Percentiles rank a stretch among this genome's conserved stretches.
phyloP scores from a whole-genome alignment of 179 eudicot genomes.

The Nepenthes alata region DNA sequence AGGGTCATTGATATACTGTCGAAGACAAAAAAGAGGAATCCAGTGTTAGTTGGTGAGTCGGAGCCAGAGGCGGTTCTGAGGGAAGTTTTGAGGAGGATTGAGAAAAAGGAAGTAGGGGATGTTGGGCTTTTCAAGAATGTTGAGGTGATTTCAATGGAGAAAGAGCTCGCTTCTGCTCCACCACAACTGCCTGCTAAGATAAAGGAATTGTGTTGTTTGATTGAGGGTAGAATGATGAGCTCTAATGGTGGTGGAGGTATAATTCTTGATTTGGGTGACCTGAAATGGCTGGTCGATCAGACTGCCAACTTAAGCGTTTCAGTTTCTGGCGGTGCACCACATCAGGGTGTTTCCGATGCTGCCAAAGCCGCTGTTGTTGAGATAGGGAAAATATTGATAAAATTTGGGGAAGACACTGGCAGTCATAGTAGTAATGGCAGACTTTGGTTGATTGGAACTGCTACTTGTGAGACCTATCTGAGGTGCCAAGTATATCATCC shows the following conservation, averaged over 20 bases:
- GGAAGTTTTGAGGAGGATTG: slow-evolving; percentile 40
- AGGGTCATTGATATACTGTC: slow-evolving; percentile 41
- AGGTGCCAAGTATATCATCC: slow-evolving; percentile 84
- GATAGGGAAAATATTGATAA: slow-evolving; percentile 36
- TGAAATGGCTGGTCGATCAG: slow-evolving; percentile 75
- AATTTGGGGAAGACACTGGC: slow-evolving; percentile 16
- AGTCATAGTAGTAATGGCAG: slow-evolving; percentile 8
- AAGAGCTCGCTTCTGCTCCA: slow-evolving; percentile 27
- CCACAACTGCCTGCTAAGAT: slow-evolving; percentile 17
- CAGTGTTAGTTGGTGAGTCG: slow-evolving; percentile 60
- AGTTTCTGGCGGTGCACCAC: slow-evolving; percentile 8
- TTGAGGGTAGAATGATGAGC: slow-evolving; percentile 27
- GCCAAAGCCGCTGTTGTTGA: slow-evolving; percentile 49
- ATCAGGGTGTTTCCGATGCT: slow-evolving; percentile 34
- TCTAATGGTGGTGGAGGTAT: slow-evolving; percentile 30
- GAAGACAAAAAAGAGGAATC: slow-evolving; percentile 41
- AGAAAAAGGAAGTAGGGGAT: slow-evolving; percentile 42
- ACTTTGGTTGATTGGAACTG: slow-evolving; percentile 75
- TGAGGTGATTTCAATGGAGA: slow-evolving; percentile 36
- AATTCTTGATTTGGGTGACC: slow-evolving; percentile 61
- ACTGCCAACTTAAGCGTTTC: slow-evolving; percentile 14
- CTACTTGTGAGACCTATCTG: slow-evolving; percentile 91
- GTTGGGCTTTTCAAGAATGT: slow-evolving; percentile 29
- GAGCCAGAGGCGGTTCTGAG: slow-evolving; percentile 37
- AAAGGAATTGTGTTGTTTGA: slow-evolving; percentile 33